Conservation (phyloP, 208 protist species). For the Vickermania spadyakhi region DNA sequence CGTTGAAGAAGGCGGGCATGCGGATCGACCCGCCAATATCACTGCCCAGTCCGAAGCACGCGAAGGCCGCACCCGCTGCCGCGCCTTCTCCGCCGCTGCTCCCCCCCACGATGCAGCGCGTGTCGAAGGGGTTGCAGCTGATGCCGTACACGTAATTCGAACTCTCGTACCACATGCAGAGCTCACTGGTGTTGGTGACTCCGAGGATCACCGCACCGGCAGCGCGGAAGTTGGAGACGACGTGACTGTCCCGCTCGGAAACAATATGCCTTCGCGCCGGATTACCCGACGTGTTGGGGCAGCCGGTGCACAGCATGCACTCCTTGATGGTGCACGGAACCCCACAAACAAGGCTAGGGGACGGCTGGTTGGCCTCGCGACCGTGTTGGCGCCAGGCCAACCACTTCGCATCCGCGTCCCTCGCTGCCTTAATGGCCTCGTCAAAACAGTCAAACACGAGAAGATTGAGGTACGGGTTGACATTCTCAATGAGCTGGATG, state of each 20-base stretch:
- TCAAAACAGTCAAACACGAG: conserved; percentile 85
- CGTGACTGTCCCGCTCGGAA: conserved; percentile 46
- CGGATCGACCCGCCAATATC: conserved; percentile 89
- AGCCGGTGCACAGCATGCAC: conserved; percentile 67
- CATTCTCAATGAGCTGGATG: conserved; percentile 71
- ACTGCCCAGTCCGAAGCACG: conserved; percentile 76
- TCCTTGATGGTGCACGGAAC: conserved; percentile 86
- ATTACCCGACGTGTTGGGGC: conserved; percentile 74
- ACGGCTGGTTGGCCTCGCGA: conserved; percentile 11
- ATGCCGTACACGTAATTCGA: conserved; percentile 87
- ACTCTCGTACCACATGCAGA: conserved; percentile 88
- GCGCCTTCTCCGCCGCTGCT: conserved; percentile 82
- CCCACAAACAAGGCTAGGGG: conserved; percentile 73
- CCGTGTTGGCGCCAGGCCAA: conserved; percentile 41
- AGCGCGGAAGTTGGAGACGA: conserved; percentile 76
- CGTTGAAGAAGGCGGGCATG: conserved; percentile 87
- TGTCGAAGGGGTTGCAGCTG: conserved; percentile 86
- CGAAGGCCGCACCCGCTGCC: conserved; percentile 66
- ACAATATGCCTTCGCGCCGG: conserved; percentile 34
- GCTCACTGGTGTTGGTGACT: conserved; percentile 84
- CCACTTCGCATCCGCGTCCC: conserved; percentile 50
- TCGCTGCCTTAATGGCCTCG: conserved; percentile 42
- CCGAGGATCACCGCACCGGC: conserved; percentile 88
- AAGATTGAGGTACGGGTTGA: conserved; percentile 73
- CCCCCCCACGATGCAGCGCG: conserved; percentile 70